Base-by-base conservation (phyloP, 73 alveolate species). In the Loxodes magnus region DNA sequence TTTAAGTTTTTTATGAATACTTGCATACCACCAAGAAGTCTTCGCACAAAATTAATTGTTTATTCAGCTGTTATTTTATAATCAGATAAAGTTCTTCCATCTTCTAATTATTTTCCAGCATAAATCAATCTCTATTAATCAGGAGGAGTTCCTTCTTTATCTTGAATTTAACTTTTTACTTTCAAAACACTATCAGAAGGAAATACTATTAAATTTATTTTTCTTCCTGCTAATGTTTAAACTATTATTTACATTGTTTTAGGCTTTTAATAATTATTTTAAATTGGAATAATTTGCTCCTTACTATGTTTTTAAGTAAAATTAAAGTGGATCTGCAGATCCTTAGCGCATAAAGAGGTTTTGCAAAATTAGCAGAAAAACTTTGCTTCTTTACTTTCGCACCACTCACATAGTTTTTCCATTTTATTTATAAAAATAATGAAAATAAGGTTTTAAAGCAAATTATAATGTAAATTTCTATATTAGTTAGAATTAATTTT, bases 61-160 rank as follows among this genome's bases (percentile, higher is more conserved):
- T 7, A 31, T n/a, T 9, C 12, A 9, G 12, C 10, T 31, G 7
- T 7, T 9, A 31, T 31, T 7, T 31, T 31, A n/a, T 31, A 31
- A 31, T 31, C 41, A 9, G 7, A 7, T n/a, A 31, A 31, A 31
- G 41, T 31, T n/a, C 7, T 31, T 31, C 41, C 41, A 9, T 31
- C 41, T 31, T 31, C 12, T 9, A 31, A n/a, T 31, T 31, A 7
- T 31, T 31, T 31, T 31, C 41, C 41, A 31, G 12, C 10, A n/a
- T 9, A 31, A 31, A 31, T 31, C 7, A 31, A n/a, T 31, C 41
- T 31, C 10, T 31, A n/a, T 9, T 31, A 9, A n/a, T 31, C 10
- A 31, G 41, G 41, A 31, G 41, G 41, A n/a, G 10, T 31, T n/a
- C 41, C 41, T 31, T 31, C 41, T 31, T 31, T 31, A 9, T 31